phyloP scores from a whole-genome alignment of 2,329 filamentous ascomycete genomes.

The Coniochaeta ligniaria region DNA sequence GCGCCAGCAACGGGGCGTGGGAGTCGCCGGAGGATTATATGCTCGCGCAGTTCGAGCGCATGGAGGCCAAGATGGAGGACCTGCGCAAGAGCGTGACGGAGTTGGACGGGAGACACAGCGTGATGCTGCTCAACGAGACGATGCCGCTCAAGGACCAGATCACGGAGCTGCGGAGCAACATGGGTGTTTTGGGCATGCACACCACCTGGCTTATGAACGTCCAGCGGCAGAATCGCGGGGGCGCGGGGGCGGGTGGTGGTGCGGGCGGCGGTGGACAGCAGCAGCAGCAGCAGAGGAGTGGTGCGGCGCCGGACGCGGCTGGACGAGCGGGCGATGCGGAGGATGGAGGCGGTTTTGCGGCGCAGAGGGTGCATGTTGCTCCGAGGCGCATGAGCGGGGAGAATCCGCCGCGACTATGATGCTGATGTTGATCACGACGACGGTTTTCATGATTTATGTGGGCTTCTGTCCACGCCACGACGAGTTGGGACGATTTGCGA shows the following conservation, averaged over 20 bases:
- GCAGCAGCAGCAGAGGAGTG: not conserved
- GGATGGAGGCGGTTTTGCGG: not conserved
- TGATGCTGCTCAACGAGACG: constrained; percentile 55
- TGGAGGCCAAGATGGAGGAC: constrained; percentile 49
- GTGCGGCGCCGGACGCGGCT: not conserved
- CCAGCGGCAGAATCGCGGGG: constrained; percentile 10
- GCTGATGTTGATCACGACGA: not conserved
- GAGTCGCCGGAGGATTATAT: constrained; percentile 34
- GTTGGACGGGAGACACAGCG: constrained; percentile 51
- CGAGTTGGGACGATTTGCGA: no score
- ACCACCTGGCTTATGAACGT: constrained; percentile 50
- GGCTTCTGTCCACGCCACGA: no score
- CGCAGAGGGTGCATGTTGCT: not conserved
- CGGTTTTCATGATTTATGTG: not conserved
- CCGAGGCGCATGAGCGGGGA: constrained; percentile 11
- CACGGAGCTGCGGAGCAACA: constrained; percentile 49
- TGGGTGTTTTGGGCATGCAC: constrained; percentile 53
- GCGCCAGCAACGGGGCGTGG: constrained; percentile 11
- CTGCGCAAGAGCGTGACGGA: constrained; percentile 50
- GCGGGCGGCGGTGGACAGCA: not conserved
- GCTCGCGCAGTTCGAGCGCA: constrained; percentile 38
- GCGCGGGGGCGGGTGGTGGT: constrained; percentile 1
- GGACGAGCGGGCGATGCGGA: not conserved
- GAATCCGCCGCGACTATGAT: constrained; percentile 12
- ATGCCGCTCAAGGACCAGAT: constrained; percentile 56